A percentile compares a stretch with the other conserved stretches of the same genome.
These are phyloP conservation scores for Candida incommunis DNA, from an alignment of 805 yeast genomes.

Conservation along the genomic window DNA sequence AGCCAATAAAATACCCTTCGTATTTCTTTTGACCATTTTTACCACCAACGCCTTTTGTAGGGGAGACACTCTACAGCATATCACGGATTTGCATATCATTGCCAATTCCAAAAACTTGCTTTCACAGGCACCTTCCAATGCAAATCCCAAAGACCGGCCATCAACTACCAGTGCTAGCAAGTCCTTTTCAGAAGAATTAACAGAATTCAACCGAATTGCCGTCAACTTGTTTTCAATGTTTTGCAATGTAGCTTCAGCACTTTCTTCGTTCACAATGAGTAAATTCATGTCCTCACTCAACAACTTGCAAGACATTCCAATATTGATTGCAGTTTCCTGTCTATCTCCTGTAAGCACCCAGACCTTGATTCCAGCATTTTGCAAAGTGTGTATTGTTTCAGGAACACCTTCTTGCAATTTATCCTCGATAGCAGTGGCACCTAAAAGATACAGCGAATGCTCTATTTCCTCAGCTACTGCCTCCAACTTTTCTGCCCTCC, in stretches of 20 bases:
- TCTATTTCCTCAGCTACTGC: slow-evolving; percentile 85
- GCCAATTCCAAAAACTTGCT: slow-evolving; percentile 69
- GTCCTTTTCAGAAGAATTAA: slow-evolving; percentile 54
- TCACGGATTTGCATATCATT: slow-evolving; percentile 81
- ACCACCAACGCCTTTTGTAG: slow-evolving; percentile 94
- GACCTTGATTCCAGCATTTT: slow-evolving; percentile 90
- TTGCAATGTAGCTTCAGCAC: slow-evolving; percentile 56
- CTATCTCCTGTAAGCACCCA: slow-evolving; percentile 99
- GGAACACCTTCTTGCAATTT: slow-evolving; percentile 97
- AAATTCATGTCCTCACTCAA: slow-evolving; percentile 93
- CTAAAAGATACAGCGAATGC: slow-evolving; percentile 60
- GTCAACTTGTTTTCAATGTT: slow-evolving; percentile 63
- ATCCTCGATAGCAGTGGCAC: slow-evolving; percentile 98
- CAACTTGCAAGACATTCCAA: slow-evolving; percentile 95
- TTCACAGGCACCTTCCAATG: slow-evolving; percentile 70
- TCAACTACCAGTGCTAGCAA: slow-evolving; percentile 85
- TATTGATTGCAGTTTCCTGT: slow-evolving; percentile 96
- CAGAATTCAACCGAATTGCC: slow-evolving; percentile 48
- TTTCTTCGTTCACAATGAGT: slow-evolving; percentile 75
- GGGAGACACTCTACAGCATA: slow-evolving; percentile 97
- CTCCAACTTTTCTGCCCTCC: slow-evolving; percentile 66
- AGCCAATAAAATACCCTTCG: slow-evolving; percentile 62
- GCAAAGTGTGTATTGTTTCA: slow-evolving; percentile 87
- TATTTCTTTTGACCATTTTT: slow-evolving; percentile 76
- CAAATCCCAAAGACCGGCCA: slow-evolving; percentile 80